phyloP scores from a whole-genome alignment of 139 green algal genomes.

The Auxenochlorella protothecoides region DNA sequence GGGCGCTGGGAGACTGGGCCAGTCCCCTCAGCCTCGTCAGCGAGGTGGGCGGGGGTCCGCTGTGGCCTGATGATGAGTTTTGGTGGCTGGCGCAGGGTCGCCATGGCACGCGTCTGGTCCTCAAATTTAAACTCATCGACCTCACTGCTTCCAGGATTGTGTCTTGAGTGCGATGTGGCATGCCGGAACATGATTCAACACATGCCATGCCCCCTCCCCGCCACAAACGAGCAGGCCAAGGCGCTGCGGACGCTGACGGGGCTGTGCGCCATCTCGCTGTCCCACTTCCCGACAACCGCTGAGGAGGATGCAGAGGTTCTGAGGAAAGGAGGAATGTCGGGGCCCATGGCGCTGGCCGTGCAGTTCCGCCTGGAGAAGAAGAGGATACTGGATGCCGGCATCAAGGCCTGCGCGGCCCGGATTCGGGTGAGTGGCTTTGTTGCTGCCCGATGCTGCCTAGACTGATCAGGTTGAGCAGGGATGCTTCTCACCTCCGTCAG shows the following conservation, averaged over 20 bases:
- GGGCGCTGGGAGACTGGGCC: slow-evolving; percentile 21
- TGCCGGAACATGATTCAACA: no score
- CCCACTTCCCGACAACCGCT: slow-evolving; percentile 37
- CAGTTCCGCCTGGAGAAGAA: slow-evolving; percentile 55
- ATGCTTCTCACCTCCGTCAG: no score
- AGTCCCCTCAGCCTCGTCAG: slow-evolving; percentile 19
- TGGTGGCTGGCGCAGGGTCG: no score
- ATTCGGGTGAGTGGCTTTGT: not conserved
- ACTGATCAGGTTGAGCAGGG: no score
- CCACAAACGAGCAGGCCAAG: slow-evolving; percentile 8
- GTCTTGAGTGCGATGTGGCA: no score
- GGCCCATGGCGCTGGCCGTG: slow-evolving; percentile 27
- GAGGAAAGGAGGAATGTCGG: no score
- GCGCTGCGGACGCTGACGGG: slow-evolving; percentile 41
- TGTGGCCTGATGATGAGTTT: not conserved
- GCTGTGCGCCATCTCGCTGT: slow-evolving; percentile 36
- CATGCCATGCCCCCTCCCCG: no score
- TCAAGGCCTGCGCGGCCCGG: not conserved
- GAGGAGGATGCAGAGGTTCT: slow-evolving; percentile 46
- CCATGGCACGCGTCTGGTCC: no score
- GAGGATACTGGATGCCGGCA: not conserved
- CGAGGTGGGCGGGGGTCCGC: slow-evolving; percentile 9
- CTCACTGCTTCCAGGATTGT: no score
- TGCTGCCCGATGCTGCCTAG: no score
- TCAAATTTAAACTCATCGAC: no score